Conservation (phyloP, 495 filamentous ascomycete genomes). For the Lasiosphaeriaceae sp. region DNA sequence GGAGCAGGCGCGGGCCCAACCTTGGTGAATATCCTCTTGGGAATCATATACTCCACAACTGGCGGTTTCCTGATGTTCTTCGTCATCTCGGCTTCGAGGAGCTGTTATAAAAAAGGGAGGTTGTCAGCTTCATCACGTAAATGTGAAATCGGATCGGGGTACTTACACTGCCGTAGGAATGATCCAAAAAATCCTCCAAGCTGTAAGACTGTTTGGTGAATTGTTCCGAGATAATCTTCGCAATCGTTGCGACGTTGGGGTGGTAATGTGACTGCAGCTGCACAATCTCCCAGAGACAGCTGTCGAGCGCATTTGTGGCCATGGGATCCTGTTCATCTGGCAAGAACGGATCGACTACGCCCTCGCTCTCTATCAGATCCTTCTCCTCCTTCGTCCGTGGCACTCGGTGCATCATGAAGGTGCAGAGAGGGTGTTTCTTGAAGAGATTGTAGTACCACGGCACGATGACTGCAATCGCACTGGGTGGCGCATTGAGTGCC, state of each 20-base stretch:
- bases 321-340: conserved; percentile 74
- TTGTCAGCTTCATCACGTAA: conserved; percentile 23
- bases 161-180: conserved; percentile 83
- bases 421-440: conserved; percentile 82
- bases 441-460: conserved; percentile 96
- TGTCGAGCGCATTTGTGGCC: conserved; percentile 82
- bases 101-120: conserved; percentile 33
- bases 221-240: conserved; percentile 91
- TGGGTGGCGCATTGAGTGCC: conserved; percentile 77
- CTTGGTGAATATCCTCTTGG: conserved; percentile 76
- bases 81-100: conserved; percentile 76
- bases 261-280: conserved; percentile 91
- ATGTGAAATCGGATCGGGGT: background rate
- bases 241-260: conserved; percentile 91
- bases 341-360: conserved; percentile 77
- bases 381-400: conserved; percentile 53
- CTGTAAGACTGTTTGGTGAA: conserved; percentile 94
- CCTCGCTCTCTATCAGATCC: conserved; percentile 56
- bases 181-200: conserved; percentile 93
- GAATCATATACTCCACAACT: conserved; percentile 90
- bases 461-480: conserved; percentile 80
- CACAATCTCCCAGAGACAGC: conserved; percentile 91
- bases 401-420: conserved; percentile 91
- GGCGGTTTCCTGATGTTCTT: conserved; percentile 81
- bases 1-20: conserved; percentile 37